Percentiles rank a stretch among this genome's conserved stretches.
These are phyloP conservation scores for Citrus trifoliata DNA, from an alignment of 345 rosid genomes.

Conservation along the genomic window DNA sequence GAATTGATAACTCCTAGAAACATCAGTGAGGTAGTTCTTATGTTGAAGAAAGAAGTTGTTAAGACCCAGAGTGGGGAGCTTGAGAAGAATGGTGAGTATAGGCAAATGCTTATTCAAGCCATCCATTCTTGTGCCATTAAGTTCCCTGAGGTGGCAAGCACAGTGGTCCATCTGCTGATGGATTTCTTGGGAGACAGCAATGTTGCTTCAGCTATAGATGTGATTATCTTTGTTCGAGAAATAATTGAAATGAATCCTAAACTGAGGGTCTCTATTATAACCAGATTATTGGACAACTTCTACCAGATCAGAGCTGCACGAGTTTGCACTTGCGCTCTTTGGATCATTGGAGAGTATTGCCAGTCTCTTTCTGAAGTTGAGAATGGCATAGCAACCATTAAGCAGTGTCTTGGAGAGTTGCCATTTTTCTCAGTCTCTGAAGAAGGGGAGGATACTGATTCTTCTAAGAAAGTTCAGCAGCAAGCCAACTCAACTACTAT, in stretches of 20 bases:
- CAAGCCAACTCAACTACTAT: constrained; percentile 52
- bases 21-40: constrained; percentile 73
- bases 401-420: constrained; percentile 87
- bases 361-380: constrained; percentile 83
- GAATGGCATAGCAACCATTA: constrained; percentile 73
- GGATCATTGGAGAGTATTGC: constrained; percentile 93
- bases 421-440: constrained; percentile 72
- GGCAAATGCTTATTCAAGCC: constrained; percentile 94
- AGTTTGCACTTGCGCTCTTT: constrained; percentile 88
- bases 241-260: constrained; percentile 83
- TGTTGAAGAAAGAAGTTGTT: constrained; percentile 85
- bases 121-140: constrained; percentile 85
- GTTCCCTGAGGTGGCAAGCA: constrained; percentile 95
- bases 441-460: constrained; percentile 63
- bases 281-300: constrained; percentile 82
- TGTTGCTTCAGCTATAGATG: constrained; percentile 87
- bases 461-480: constrained; percentile 56
- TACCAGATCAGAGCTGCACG: constrained; percentile 86
- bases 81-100: constrained; percentile 88
- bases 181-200: constrained; percentile 89
- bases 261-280: constrained; percentile 79
- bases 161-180: constrained; percentile 87
- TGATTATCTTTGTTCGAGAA: constrained; percentile 74
- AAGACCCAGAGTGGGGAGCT: constrained; percentile 89
- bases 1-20: constrained; percentile 77